Percentiles rank a stretch among this genome's conserved stretches.
Evolutionary conservation across 805 yeast species (phyloP).

Genomic region (Candida broadrunensis): DNA sequence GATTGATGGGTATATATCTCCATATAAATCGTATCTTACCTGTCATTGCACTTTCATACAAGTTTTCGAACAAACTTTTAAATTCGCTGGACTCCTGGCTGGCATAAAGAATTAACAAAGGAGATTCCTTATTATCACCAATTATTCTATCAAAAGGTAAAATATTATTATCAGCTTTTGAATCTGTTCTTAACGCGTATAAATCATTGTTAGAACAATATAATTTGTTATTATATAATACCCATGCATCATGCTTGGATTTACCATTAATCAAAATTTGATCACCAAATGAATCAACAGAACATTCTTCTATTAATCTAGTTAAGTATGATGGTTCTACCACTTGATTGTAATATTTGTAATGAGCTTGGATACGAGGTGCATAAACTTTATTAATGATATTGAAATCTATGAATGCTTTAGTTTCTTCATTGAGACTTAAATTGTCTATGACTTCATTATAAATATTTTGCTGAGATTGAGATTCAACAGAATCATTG

Average conservation of each 20-base stretch:
- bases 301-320: conserved; percentile 18
- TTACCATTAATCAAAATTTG: conserved; percentile 15
- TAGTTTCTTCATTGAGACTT: conserved; percentile 8
- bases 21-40: conserved; percentile 74
- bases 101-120: conserved; percentile 66
- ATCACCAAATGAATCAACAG: conserved; percentile 32
- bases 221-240: conserved; percentile 47
- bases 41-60: conserved; percentile 55
- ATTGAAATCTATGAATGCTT: conserved; percentile 37
- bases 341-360: conserved; percentile 42
- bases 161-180: conserved; percentile 16
- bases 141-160: conserved; percentile 62
- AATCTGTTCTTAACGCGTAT: conserved; percentile 69
- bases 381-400: conserved; percentile 47
- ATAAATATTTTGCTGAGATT: conserved; percentile 5
- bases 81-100: conserved; percentile 52
- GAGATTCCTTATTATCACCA: conserved; percentile 48
- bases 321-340: conserved; percentile 24
- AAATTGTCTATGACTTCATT: conserved; percentile 3
- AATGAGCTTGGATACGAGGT: conserved; percentile 67
- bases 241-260: conserved; percentile 39
- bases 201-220: conserved; percentile 72
- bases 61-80: conserved; percentile 52
- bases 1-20: conserved; percentile 56
- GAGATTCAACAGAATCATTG: conserved; percentile 4